Evolutionary conservation across 1,139 yeast species (phyloP).

Genomic region (Debaryomyces subglobosus): DNA sequence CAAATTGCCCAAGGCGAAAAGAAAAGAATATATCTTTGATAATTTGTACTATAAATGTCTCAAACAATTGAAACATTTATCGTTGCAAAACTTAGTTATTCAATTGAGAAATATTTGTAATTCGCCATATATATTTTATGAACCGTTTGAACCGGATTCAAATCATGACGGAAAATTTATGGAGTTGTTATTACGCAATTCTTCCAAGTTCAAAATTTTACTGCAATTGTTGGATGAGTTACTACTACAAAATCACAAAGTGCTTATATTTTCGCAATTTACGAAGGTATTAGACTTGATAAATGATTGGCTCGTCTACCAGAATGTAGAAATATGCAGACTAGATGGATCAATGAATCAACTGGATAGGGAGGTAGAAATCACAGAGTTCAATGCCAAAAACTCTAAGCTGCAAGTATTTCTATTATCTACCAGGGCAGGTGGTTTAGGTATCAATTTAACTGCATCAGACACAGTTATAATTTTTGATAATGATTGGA

Average conservation of each 20-base stretch:
- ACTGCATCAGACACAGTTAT: slow-evolving; percentile 89
- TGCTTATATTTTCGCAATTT: slow-evolving; percentile 83
- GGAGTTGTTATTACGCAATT: slow-evolving; percentile 42
- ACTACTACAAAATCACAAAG: slow-evolving; percentile 57
- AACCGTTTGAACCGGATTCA: slow-evolving; percentile 55
- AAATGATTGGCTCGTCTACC: slow-evolving; percentile 59
- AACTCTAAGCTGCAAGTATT: slow-evolving; percentile 50
- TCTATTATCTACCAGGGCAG: slow-evolving; percentile 86
- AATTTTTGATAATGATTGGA: slow-evolving; percentile 93
- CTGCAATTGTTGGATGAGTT: slow-evolving; percentile 62
- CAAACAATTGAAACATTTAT: slow-evolving; percentile 27
- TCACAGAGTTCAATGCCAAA: slow-evolving; percentile 52
- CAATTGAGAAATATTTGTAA: slow-evolving; percentile 84
- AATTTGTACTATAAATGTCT: slow-evolving; percentile 20
- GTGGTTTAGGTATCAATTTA: slow-evolving; percentile 89
- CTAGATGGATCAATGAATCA: slow-evolving; percentile 79
- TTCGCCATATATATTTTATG: slow-evolving; percentile 81
- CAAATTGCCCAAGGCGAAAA: slow-evolving; percentile 11
- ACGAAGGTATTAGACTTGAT: slow-evolving; percentile 75
- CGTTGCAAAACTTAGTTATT: slow-evolving; percentile 70
- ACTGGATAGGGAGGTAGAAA: slow-evolving; percentile 64
- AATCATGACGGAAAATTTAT: slow-evolving; percentile 29
- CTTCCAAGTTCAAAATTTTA: slow-evolving; percentile 73
- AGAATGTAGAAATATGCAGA: slow-evolving; percentile 53
- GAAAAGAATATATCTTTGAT: slow-evolving; percentile 21